Evolutionary conservation across 116 monocot genomes (phyloP).

Genomic region (Dioscorea cayenensis): DNA sequence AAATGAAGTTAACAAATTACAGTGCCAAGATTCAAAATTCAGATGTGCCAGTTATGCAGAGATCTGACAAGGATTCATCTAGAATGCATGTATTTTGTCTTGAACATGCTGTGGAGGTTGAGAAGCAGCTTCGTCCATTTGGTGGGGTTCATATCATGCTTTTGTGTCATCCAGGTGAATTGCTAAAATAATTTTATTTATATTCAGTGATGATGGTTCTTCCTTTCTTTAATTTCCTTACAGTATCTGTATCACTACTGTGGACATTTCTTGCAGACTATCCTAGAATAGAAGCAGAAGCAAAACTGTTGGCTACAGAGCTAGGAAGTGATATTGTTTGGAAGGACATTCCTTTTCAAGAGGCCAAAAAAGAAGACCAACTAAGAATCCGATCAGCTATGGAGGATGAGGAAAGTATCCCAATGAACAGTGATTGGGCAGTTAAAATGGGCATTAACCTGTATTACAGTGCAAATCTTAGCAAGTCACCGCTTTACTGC

Average conservation of each 20-base stretch:
- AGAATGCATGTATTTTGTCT: slow-evolving; percentile 99
- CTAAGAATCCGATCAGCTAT: slow-evolving; percentile 54
- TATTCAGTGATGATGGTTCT: background rate
- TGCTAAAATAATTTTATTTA: background rate
- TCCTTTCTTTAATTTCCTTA: background rate
- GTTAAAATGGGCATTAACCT: slow-evolving; percentile 93
- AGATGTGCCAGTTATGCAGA: slow-evolving; percentile 13
- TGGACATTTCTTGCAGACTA: slow-evolving; percentile 49
- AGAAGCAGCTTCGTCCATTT: slow-evolving; percentile 46
- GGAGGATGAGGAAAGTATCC: slow-evolving; percentile 81
- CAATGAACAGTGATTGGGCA: slow-evolving; percentile 79
- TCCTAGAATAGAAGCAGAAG: slow-evolving; percentile 73
- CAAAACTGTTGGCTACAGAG: slow-evolving; percentile 60
- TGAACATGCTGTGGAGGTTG: slow-evolving; percentile 87
- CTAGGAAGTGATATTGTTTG: slow-evolving; percentile 52
- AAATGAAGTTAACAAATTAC: slow-evolving; percentile 4
- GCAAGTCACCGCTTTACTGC: slow-evolving; percentile 88
- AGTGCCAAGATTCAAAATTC: slow-evolving; percentile 16
- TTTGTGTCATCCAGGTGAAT: slow-evolving; percentile 90
- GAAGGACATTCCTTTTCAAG: slow-evolving; percentile 63
- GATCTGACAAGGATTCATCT: slow-evolving; percentile 80
- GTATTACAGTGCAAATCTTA: slow-evolving; percentile 82
- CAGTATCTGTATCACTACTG: background rate
- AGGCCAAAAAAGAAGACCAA: slow-evolving; percentile 46
- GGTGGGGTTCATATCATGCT: slow-evolving; percentile 81